Evolutionary conservation across 2,329 filamentous ascomycete genomes (phyloP).

Genomic region (Aspergillus hiratsukae): DNA sequence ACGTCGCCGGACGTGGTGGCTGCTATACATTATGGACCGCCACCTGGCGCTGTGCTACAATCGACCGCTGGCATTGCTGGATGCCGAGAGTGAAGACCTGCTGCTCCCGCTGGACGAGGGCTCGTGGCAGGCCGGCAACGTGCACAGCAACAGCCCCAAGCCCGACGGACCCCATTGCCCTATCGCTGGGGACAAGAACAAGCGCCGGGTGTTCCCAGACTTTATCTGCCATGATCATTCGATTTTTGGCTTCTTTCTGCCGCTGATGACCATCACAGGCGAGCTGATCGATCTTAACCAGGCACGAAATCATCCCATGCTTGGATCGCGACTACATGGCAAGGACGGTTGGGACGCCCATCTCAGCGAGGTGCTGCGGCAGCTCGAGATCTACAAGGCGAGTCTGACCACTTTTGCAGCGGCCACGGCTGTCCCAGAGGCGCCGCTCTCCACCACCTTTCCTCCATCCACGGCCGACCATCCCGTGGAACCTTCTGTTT

Average conservation of each 20-base stretch:
- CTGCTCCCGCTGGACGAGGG: slow-evolving; percentile 83
- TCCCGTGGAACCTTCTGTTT: slow-evolving; percentile 39
- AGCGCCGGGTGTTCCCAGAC: slow-evolving; percentile 64
- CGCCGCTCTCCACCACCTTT: slow-evolving; percentile 45
- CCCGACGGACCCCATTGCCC: slow-evolving; percentile 33
- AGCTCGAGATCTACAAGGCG: slow-evolving; percentile 75
- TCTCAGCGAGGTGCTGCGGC: slow-evolving; percentile 69
- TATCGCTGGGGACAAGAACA: slow-evolving; percentile 31
- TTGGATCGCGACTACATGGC: slow-evolving; percentile 68
- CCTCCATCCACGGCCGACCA: slow-evolving; percentile 58
- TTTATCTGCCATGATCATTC: slow-evolving; percentile 83
- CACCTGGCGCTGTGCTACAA: slow-evolving; percentile 92
- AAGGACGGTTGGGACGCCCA: slow-evolving; percentile 77
- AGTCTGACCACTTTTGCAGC: slow-evolving; percentile 54
- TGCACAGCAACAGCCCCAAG: slow-evolving; percentile 52
- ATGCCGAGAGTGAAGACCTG: slow-evolving; percentile 79
- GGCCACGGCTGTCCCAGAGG: slow-evolving; percentile 23
- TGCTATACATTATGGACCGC: slow-evolving; percentile 84
- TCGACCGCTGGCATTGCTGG: slow-evolving; percentile 77
- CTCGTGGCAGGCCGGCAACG: slow-evolving; percentile 80
- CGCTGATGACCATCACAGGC: slow-evolving; percentile 90
- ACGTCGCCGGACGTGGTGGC: slow-evolving; percentile 86
- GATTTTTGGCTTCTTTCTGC: slow-evolving; percentile 88
- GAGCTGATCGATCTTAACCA: slow-evolving; percentile 89
- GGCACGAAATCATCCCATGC: slow-evolving; percentile 79